Conservation (phyloP, 306 rosid species). For the Casuarina glauca region DNA sequence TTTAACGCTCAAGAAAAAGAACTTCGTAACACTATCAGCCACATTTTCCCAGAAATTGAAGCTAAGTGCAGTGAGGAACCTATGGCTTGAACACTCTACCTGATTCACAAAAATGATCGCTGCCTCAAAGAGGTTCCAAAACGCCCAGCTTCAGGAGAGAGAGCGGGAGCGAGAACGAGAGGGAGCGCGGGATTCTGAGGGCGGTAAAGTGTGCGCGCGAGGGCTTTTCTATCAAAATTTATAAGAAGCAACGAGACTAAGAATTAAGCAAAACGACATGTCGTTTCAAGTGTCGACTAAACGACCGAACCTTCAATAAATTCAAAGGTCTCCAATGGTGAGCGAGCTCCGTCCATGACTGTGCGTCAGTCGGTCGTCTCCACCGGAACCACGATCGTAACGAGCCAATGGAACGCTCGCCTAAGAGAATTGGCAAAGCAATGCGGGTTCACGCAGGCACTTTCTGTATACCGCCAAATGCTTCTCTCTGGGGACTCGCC, state of each 20-base stretch:
- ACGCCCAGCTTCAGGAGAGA: neutral
- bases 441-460: slow-evolving; percentile 55
- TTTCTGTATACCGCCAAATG: slow-evolving; percentile 65
- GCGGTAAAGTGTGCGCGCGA: slow-evolving; percentile 6
- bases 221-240: neutral
- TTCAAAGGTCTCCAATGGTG: too few relatives aligned
- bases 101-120: slow-evolving; percentile 1
- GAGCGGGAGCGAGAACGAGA: neutral
- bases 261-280: too few relatives aligned
- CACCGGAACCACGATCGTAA: slow-evolving; percentile 22
- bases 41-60: neutral
- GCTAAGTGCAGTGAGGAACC: neutral
- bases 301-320: too few relatives aligned
- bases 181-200: neutral
- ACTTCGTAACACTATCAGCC: neutral
- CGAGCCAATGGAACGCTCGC: slow-evolving; percentile 64
- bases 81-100: neutral
- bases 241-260: too few relatives aligned
- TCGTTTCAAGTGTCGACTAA: too few relatives aligned
- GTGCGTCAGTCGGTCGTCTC: neutral
- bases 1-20: neutral
- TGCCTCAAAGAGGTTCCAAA: neutral
- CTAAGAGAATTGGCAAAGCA: slow-evolving; percentile 68
- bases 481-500: slow-evolving; percentile 71
- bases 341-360: neutral